A percentile compares a stretch with the other conserved stretches of the same genome.
These are phyloP conservation scores for Leptodontidium sp. DNA, from an alignment of 2,329 filamentous ascomycete species.

Conservation along the genomic window DNA sequence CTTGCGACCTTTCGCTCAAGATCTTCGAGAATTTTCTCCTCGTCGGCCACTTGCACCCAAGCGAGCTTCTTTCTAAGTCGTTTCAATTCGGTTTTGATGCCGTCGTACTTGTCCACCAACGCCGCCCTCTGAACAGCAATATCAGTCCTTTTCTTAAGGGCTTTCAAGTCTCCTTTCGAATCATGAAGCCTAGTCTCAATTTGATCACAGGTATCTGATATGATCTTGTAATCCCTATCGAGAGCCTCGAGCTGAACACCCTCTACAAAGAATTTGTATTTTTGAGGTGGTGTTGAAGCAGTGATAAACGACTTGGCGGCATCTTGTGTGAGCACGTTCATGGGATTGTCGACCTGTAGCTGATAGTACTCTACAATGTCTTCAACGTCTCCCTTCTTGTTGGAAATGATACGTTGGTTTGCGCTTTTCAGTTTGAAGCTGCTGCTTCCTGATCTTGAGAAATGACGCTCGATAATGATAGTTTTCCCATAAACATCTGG, in stretches of 20 bases:
- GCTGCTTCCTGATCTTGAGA: slow-evolving; percentile 76
- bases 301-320: slow-evolving; percentile 94
- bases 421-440: slow-evolving; percentile 88
- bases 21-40: slow-evolving; percentile 65
- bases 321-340: slow-evolving; percentile 95
- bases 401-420: slow-evolving; percentile 75
- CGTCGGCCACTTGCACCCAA: slow-evolving; percentile 87
- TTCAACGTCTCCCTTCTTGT: slow-evolving; percentile 85
- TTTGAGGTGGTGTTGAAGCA: slow-evolving; percentile 79
- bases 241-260: slow-evolving; percentile 93
- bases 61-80: slow-evolving; percentile 72
- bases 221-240: slow-evolving; percentile 87
- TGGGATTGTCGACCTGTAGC: slow-evolving; percentile 93
- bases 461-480: slow-evolving; percentile 91
- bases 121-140: slow-evolving; percentile 54
- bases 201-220: slow-evolving; percentile 80
- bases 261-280: slow-evolving; percentile 96
- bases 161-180: slow-evolving; percentile 68
- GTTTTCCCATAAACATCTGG: slow-evolving; percentile 82
- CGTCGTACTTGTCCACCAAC: slow-evolving; percentile 70
- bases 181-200: slow-evolving; percentile 70
- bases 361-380: slow-evolving; percentile 94
- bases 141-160: slow-evolving; percentile 64
- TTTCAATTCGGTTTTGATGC: slow-evolving; percentile 67
- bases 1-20: slow-evolving; percentile 49